Conservation (phyloP, 768 basidiomycete genomes). For the Pholiota molesta region DNA sequence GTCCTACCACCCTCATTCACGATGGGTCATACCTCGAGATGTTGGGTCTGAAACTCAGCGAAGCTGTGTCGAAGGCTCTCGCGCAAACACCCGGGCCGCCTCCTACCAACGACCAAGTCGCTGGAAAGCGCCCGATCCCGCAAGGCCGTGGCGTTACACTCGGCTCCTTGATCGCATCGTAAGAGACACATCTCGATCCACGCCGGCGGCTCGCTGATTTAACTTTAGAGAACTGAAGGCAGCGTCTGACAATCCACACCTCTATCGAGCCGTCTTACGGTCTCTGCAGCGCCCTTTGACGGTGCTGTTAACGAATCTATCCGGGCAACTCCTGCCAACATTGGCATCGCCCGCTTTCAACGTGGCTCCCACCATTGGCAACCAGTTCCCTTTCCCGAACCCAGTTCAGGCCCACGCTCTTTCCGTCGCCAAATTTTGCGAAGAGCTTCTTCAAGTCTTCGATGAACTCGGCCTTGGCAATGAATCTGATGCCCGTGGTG, state of each 20-base stretch:
- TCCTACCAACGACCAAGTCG: conserved; percentile 52
- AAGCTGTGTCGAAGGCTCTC: conserved; percentile 79
- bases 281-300: conserved; percentile 78
- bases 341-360: conserved; percentile 67
- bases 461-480: conserved; percentile 66
- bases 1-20: conserved; percentile 57
- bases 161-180: conserved; percentile 73
- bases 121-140: conserved; percentile 75
- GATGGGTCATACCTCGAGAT: conserved; percentile 83
- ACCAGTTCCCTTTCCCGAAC: conserved; percentile 56
- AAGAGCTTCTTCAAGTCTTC: conserved; percentile 72
- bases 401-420: conserved; percentile 74
- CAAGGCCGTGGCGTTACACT: conserved; percentile 68
- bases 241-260: conserved; percentile 61
- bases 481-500: conserved; percentile 63
- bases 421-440: conserved; percentile 68
- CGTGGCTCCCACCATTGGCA: conserved; percentile 49
- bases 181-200: conserved; percentile 29
- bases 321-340: conserved; percentile 65
- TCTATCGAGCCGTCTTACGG: conserved; percentile 71
- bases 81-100: conserved; percentile 63
- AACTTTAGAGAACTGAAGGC: conserved; percentile 66
- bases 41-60: conserved; percentile 76
- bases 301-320: conserved; percentile 71
- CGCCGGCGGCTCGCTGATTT: conserved; percentile 8